phyloP scores from a whole-genome alignment of 2,329 filamentous ascomycete species.

The Monosporascus ibericus region DNA sequence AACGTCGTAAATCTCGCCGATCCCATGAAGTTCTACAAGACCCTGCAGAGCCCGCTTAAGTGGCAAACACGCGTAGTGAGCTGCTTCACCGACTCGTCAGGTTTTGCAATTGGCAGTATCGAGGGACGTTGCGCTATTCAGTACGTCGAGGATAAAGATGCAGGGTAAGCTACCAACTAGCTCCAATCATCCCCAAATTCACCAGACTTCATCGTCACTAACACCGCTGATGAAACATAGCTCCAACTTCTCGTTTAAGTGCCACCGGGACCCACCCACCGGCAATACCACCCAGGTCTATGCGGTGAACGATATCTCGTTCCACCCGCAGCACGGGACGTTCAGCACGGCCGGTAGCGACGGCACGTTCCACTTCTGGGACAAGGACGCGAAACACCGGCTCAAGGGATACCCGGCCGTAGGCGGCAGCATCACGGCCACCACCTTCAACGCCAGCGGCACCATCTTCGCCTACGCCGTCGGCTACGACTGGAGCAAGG shows the following conservation, averaged over 20 bases:
- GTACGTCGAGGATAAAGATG: slow-evolving; percentile 94
- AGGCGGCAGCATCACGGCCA: slow-evolving; percentile 81
- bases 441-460: slow-evolving; percentile 84
- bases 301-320: slow-evolving; percentile 94
- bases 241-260: slow-evolving; percentile 98
- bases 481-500: slow-evolving; percentile 98
- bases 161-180: slow-evolving; percentile 46
- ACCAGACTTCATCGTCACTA: neutral
- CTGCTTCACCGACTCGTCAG: slow-evolving; percentile 87
- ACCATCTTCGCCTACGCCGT: slow-evolving; percentile 83
- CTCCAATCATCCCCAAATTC: neutral
- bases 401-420: slow-evolving; percentile 83
- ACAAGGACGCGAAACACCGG: slow-evolving; percentile 84
- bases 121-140: slow-evolving; percentile 97
- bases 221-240: slow-evolving; percentile 29
- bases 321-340: slow-evolving; percentile 95
- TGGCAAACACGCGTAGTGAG: slow-evolving; percentile 96
- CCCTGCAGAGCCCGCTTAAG: slow-evolving; percentile 89
- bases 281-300: slow-evolving; percentile 82
- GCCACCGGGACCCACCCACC: slow-evolving; percentile 76
- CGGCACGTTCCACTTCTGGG: slow-evolving; percentile 96
- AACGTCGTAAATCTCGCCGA: slow-evolving; percentile 89
- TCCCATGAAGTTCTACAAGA: slow-evolving; percentile 91
- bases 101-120: slow-evolving; percentile 93
- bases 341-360: slow-evolving; percentile 95